Conservation (phyloP, 2,329 filamentous ascomycete species). For the Alternaria rosae region DNA sequence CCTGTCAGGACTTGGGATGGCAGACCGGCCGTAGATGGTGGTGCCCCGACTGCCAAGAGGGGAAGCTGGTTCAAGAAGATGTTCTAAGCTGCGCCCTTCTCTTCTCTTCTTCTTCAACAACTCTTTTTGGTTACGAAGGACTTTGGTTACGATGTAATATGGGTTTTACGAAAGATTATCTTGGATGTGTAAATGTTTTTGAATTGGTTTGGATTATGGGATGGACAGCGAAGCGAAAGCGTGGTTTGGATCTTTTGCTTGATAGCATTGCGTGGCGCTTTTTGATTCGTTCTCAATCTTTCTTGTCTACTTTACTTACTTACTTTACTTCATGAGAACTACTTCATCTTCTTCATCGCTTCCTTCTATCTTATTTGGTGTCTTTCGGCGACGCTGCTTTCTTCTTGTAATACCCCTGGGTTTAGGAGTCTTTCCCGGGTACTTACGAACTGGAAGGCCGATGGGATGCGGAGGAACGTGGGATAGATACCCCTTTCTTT, state of each 20-base stretch:
- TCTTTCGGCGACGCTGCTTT: not conserved
- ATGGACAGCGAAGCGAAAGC: not conserved
- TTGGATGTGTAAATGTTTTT: constrained; percentile 4
- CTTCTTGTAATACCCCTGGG: constrained; percentile 11
- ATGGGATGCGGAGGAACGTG: not conserved
- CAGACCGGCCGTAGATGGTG: constrained; percentile 43
- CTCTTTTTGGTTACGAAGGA: not conserved
- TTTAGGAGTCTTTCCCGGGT: constrained; percentile 3
- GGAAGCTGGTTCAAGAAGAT: constrained; percentile 60
- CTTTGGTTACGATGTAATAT: not conserved
- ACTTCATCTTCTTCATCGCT: not conserved
- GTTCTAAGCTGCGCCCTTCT: constrained; percentile 17
- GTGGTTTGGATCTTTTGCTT: not conserved
- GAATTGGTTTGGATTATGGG: not conserved
- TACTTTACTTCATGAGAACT: constrained; percentile 2
- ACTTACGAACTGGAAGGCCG: not conserved
- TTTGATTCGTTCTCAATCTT: not conserved
- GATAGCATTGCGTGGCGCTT: constrained; percentile 3
- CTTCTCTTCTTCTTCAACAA: not conserved
- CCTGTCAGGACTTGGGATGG: constrained; percentile 52
- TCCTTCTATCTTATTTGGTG: not conserved
- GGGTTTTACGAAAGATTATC: not conserved
- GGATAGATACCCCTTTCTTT: constrained; percentile 22
- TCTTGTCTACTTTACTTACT: not conserved
- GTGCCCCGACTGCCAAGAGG: constrained; percentile 45